A percentile compares a stretch with the other conserved stretches of the same genome.
Conservation (phyloP, 1,284 basidiomycete species). For the Sanghuangporus sanghuang region DNA sequence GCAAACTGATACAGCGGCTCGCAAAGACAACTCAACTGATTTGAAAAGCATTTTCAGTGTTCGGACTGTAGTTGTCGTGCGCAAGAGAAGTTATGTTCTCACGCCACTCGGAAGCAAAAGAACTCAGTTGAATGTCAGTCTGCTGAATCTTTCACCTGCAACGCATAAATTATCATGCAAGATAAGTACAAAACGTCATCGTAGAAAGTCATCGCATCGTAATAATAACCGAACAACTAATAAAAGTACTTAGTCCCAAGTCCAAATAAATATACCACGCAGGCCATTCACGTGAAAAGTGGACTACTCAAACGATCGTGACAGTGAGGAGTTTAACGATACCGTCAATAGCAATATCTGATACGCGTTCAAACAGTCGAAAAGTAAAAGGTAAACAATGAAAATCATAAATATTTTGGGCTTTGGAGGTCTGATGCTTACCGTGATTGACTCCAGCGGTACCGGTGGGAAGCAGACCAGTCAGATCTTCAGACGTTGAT, state of each 20-base stretch:
- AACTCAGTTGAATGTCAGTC: too few relatives aligned
- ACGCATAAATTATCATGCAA: background rate
- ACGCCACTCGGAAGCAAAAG: too few relatives aligned
- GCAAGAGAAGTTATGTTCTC: too few relatives aligned
- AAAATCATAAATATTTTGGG: background rate
- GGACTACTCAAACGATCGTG: slow-evolving; percentile 13
- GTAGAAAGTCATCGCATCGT: background rate
- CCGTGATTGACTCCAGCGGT: slow-evolving; percentile 43
- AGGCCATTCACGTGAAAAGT: background rate
- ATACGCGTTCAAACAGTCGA: background rate
- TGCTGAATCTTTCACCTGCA: too few relatives aligned
- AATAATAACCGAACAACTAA: background rate
- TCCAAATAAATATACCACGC: background rate
- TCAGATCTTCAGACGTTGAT: slow-evolving; percentile 42
- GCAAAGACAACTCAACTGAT: too few relatives aligned
- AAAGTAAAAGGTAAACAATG: background rate
- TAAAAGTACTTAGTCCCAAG: background rate
- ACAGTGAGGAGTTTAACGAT: slow-evolving; percentile 21
- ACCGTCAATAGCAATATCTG: slow-evolving; percentile 22
- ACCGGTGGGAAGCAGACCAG: slow-evolving; percentile 48
- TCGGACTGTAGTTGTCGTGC: too few relatives aligned
- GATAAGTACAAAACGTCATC: background rate
- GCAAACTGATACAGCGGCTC: too few relatives aligned
- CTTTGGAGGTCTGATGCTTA: slow-evolving; percentile 17
- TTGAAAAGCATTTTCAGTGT: too few relatives aligned